These are phyloP conservation scores for Sarocladiaceae sp. DNA, from an alignment of 2,329 filamentous ascomycete genomes.

Conservation along the genomic window DNA sequence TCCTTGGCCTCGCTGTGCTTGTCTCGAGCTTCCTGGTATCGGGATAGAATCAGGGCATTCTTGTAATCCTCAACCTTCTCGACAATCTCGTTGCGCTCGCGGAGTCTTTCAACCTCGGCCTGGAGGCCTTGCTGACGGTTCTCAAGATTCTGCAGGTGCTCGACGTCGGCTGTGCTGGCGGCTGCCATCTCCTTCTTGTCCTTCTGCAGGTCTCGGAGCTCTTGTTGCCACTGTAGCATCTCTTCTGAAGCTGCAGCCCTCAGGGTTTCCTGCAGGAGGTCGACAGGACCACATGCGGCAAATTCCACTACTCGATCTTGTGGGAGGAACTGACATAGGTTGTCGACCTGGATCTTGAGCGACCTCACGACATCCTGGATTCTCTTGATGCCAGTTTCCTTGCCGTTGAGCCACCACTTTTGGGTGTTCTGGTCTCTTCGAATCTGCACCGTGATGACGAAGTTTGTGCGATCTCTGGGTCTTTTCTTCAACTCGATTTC, in stretches of 20 bases:
- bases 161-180: conserved; percentile 51
- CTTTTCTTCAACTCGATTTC: conserved; percentile 82
- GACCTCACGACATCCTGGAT: conserved; percentile 61
- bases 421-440: conserved; percentile 75
- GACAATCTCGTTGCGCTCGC: conserved; percentile 65
- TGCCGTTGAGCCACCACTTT: conserved; percentile 71
- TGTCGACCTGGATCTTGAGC: conserved; percentile 92
- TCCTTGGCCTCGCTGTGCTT: conserved; percentile 46
- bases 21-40: conserved; percentile 51
- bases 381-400: conserved; percentile 51
- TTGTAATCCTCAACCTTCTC: conserved; percentile 59
- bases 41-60: conserved; percentile 57
- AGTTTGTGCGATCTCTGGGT: conserved; percentile 55
- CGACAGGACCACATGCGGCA: conserved; percentile 72
- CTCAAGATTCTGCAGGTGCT: conserved; percentile 61
- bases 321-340: conserved; percentile 92
- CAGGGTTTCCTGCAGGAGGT: conserved; percentile 78
- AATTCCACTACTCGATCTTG: conserved; percentile 96
- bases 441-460: conserved; percentile 69
- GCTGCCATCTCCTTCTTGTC: conserved; percentile 58
- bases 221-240: conserved; percentile 71
- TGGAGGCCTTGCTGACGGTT: conserved; percentile 67
- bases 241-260: conserved; percentile 78
- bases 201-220: conserved; percentile 64
- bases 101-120: conserved; percentile 75